Percentiles rank a stretch among this genome's conserved stretches.
phyloP scores from a whole-genome alignment of 768 basidiomycete genomes.

The Suillus clintonianus region DNA sequence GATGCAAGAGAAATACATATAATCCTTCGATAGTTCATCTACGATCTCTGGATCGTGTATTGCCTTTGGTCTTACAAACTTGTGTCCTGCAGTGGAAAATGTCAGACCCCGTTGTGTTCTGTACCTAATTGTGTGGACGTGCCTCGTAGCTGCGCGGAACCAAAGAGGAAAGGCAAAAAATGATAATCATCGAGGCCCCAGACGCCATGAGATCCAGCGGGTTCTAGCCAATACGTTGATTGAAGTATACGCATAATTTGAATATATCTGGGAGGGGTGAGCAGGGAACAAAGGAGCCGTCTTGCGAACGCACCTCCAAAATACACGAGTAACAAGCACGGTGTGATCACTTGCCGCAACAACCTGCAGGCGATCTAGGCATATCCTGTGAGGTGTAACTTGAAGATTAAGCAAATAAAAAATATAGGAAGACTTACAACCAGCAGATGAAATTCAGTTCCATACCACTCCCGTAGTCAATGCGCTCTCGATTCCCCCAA shows the following conservation, averaged over 20 bases:
- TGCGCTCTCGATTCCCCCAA: conserved; percentile 90
- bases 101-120: neutral
- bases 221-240: conserved; percentile 95
- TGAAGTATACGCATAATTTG: conserved; percentile 84
- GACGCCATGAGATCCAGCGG: conserved; percentile 98
- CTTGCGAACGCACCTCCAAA: conserved; percentile 69
- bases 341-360: conserved; percentile 64
- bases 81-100: conserved; percentile 61
- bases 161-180: conserved; percentile 90
- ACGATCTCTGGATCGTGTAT: conserved; percentile 92
- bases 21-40: conserved; percentile 88
- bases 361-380: conserved; percentile 72
- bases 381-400: conserved; percentile 57
- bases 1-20: conserved; percentile 98
- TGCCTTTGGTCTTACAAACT: conserved; percentile 86
- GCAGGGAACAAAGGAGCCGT: neutral
- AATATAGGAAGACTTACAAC: conserved; percentile 60
- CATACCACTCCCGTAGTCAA: conserved; percentile 99
- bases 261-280: conserved; percentile 54
- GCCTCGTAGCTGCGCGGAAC: conserved; percentile 77
- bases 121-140: conserved; percentile 8
- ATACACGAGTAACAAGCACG: conserved; percentile 79
- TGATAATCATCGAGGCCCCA: conserved; percentile 98
- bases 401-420: neutral
- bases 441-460: conserved; percentile 97